Conservation (phyloP, 371 early-diverging fungal species). For the Conidiobolus coronatus region DNA sequence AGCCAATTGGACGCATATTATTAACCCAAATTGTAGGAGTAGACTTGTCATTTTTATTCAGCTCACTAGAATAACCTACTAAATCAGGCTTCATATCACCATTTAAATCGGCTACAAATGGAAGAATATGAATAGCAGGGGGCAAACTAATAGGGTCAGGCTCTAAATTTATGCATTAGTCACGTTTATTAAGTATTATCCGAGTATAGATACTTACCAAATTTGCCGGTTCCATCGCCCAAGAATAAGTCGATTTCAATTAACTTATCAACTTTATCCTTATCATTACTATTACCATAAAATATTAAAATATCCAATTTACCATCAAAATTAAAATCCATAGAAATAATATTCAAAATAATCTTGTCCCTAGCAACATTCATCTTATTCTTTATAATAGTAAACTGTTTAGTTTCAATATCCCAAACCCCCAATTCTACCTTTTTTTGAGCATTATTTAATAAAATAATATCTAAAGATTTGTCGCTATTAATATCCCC, state of each 20-base stretch:
- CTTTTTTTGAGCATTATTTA: too few species aligned
- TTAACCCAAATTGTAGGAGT: too few species aligned
- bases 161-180: too few species aligned
- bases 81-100: slow-evolving; percentile 60
- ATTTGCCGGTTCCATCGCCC: slow-evolving; percentile 38
- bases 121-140: slow-evolving; percentile 31
- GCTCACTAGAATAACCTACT: slow-evolving; percentile 32
- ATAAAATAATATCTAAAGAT: neutral
- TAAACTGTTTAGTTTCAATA: too few species aligned
- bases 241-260: slow-evolving; percentile 37
- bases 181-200: neutral
- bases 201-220: slow-evolving; percentile 20
- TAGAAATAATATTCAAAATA: slow-evolving; percentile 53
- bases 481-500: slow-evolving; percentile 6
- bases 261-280: slow-evolving; percentile 15
- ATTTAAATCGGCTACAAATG: slow-evolving; percentile 52
- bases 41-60: neutral
- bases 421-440: too few species aligned
- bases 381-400: slow-evolving; percentile 4
- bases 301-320: slow-evolving; percentile 56
- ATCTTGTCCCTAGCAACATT: neutral
- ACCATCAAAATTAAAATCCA: slow-evolving; percentile 74
- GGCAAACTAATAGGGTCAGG: slow-evolving; percentile 18
- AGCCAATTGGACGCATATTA: neutral
- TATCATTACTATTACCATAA: slow-evolving; percentile 19